A percentile compares a stretch with the other conserved stretches of the same genome.
Evolutionary conservation across 495 filamentous ascomycete genomes (phyloP).

Genomic region (Penicillium chermesinum): DNA sequence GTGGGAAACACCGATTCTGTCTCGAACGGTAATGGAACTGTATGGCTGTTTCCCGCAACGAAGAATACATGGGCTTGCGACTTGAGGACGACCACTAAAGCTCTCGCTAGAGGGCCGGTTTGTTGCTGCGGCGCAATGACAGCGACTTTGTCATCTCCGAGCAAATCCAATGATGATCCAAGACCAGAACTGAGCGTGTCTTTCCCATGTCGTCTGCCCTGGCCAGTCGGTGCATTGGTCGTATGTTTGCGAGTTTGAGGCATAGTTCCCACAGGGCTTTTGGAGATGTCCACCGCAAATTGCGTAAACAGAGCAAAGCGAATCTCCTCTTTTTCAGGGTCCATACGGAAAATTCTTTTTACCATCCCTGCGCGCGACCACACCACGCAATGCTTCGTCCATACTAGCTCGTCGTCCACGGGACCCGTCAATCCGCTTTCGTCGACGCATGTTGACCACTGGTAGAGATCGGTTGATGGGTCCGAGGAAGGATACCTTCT

Average conservation of each 20-base stretch:
- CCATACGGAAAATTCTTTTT: constrained; percentile 80
- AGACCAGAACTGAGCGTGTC: constrained; percentile 11
- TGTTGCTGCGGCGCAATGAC: constrained; percentile 14
- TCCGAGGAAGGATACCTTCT: constrained; percentile 73
- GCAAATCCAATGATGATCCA: constrained; percentile 20
- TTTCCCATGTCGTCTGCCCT: constrained; percentile 12
- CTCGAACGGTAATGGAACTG: constrained; percentile 91
- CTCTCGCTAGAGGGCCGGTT: constrained; percentile 42
- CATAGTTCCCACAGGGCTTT: constrained; percentile 10
- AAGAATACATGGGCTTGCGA: constrained; percentile 92
- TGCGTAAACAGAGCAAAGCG: constrained; percentile 77
- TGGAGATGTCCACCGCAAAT: constrained; percentile 55
- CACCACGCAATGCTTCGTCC: constrained; percentile 75
- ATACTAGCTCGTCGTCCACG: constrained; percentile 77
- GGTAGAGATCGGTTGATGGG: constrained; percentile 60
- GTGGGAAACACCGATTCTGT: constrained; percentile 82
- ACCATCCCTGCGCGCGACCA: constrained; percentile 87
- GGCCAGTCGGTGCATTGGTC: constrained; percentile 12
- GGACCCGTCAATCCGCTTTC: constrained; percentile 36
- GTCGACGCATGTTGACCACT: constrained; percentile 58
- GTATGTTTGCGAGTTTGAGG: neutral
- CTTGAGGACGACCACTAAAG: constrained; percentile 86
- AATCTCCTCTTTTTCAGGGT: constrained; percentile 78
- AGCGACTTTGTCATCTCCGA: constrained; percentile 16
- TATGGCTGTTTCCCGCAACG: constrained; percentile 80